Conservation (phyloP, 306 rosid species). For the Dryas drummondii region DNA sequence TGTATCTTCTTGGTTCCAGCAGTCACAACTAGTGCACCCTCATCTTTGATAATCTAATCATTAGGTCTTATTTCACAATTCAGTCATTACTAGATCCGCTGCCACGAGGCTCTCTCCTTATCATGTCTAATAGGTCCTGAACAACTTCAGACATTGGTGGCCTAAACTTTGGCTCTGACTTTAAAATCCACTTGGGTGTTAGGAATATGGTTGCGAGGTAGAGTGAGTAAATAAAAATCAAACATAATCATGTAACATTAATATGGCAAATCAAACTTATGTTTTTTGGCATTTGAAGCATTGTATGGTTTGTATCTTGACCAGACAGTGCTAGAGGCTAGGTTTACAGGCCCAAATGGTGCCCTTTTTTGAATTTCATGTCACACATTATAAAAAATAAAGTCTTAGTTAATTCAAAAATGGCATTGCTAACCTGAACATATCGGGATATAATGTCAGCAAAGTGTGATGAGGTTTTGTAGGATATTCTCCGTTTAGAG, state of each 20-base stretch:
- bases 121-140: conserved; percentile 77
- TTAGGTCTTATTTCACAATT: conserved; percentile 25
- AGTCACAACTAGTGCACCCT: conserved; percentile 30
- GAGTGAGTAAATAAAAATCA: too few relatives aligned
- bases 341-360: neutral
- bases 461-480: conserved; percentile 80
- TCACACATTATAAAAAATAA: neutral
- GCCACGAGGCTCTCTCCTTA: conserved; percentile 58
- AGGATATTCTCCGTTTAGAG: conserved; percentile 65
- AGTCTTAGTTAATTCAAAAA: neutral
- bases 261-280: neutral
- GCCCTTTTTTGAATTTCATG: neutral
- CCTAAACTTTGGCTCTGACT: conserved; percentile 90
- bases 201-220: neutral
- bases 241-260: too few relatives aligned
- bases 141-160: conserved; percentile 93
- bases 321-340: neutral
- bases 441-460: conserved; percentile 88
- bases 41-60: conserved; percentile 11
- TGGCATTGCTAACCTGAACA: conserved; percentile 62
- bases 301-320: neutral
- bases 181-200: conserved; percentile 32
- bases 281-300: neutral
- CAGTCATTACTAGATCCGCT: conserved; percentile 63
- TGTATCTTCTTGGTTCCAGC: conserved; percentile 25